These are phyloP conservation scores for Cyberlindnera saturnus DNA, from an alignment of 805 yeast species.

Conservation along the genomic window DNA sequence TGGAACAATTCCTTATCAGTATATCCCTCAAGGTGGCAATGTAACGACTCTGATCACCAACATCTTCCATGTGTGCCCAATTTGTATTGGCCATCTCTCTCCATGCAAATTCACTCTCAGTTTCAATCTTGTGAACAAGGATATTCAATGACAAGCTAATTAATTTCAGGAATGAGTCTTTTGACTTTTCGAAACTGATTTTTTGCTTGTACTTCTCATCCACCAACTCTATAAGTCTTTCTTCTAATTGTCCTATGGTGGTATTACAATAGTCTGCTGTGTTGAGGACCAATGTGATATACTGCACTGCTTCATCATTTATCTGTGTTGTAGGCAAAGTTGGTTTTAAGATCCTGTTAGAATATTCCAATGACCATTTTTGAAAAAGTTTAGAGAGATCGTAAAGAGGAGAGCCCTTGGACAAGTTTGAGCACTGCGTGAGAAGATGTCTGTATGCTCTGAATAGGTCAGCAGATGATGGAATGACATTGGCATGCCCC, in stretches of 20 bases:
- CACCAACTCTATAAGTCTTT: conserved; percentile 41
- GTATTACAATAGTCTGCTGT: conserved; percentile 86
- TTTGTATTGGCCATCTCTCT: conserved; percentile 73
- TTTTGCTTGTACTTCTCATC: conserved; percentile 36
- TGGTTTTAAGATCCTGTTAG: conserved; percentile 42
- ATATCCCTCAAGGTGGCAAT: conserved; percentile 49
- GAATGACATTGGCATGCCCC: conserved; percentile 61
- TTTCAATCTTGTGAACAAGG: conserved; percentile 50
- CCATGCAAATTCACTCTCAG: conserved; percentile 68
- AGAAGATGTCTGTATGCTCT: conserved; percentile 67
- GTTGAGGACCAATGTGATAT: conserved; percentile 67
- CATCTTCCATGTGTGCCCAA: conserved; percentile 62
- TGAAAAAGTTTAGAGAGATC: conserved; percentile 54
- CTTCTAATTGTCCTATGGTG: conserved; percentile 73
- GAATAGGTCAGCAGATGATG: conserved; percentile 84
- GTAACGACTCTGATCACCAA: conserved; percentile 68
- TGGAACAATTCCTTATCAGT: conserved; percentile 37
- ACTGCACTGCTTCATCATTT: conserved; percentile 52
- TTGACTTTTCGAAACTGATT: conserved; percentile 46
- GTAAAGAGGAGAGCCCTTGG: conserved; percentile 35
- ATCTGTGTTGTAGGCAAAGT: conserved; percentile 34
- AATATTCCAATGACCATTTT: conserved; percentile 58
- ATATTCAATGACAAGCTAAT: conserved; percentile 52
- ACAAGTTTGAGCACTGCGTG: conserved; percentile 57
- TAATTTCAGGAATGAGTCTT: conserved; percentile 48